Base-by-base conservation (phyloP, 495 filamentous ascomycete genomes). In the Hypomontagnella submonticulosa region DNA sequence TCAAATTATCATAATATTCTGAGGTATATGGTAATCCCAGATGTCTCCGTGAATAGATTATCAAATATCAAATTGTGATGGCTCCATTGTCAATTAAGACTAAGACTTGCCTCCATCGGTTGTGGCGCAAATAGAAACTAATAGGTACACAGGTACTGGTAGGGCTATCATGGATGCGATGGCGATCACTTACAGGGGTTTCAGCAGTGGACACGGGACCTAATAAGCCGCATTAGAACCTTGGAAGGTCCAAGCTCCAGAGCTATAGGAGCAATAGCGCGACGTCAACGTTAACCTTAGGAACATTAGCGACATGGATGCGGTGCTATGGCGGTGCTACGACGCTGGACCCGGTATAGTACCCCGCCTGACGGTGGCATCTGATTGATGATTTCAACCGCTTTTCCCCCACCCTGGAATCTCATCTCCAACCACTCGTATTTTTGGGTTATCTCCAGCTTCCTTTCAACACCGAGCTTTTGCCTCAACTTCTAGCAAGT, bases 361-460 rank as follows among this genome's bases (percentile, higher is more conserved):
- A 57, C 64, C 64, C 64, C 64, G 64, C 64, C 64, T 67, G 64
- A 67, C 58, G 16, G 32, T 57, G 41, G 57, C 64, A 67, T 67
- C 64, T 62, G 64, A 67, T 67, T 67, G 63, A 61, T 56, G 52
- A 67, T 57, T 67, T 51, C 48, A 49, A 47, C 27, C 36, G 36
- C n/a, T 42, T 33, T 18, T 36, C 34, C 57, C 50, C 63, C 50
- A 49, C 63, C 46, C 23, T 36, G 27, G 10, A 18, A 36, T 54
- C 59, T 43, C 55, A 55, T 49, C 30, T 63, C 66, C 66, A 69
- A 63, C 66, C 66, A 38, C 60, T 69, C 66, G 59, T 15, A 66
- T 60, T 66, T 60, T 55, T 54, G 43, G 40, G 10, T 15, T 41
- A 58, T 48, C 20, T 48, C 12, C 12, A 43, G 38, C 38, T 50